Evolutionary conservation across 768 basidiomycete species (phyloP).

Genomic region (Mycena vulgaris): DNA sequence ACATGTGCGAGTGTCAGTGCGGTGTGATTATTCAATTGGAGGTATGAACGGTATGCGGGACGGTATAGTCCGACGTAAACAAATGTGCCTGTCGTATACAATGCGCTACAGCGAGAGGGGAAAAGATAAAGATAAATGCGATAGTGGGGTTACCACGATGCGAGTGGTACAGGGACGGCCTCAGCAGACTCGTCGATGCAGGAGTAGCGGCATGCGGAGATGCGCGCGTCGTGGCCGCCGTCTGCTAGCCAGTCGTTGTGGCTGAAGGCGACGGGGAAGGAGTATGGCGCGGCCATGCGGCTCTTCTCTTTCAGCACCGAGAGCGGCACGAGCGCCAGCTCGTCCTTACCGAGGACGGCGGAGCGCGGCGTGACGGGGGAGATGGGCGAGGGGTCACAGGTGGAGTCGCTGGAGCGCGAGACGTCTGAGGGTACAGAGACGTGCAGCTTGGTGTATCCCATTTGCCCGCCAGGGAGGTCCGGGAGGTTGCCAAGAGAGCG

Average conservation of each 20-base stretch:
- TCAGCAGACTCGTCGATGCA: constrained; percentile 1
- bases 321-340: constrained; percentile 36
- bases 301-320: constrained; percentile 38
- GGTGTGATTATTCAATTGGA: not conserved
- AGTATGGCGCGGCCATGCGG: constrained; percentile 11
- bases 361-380: constrained; percentile 72
- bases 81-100: too few relatives aligned
- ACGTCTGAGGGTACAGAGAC: constrained; percentile 46
- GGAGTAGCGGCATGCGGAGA: constrained; percentile 23
- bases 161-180: not conserved
- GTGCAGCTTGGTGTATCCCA: constrained; percentile 9
- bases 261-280: constrained; percentile 17
- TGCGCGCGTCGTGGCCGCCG: not conserved
- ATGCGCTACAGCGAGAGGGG: too few relatives aligned
- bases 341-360: constrained; percentile 39
- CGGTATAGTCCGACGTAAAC: too few relatives aligned
- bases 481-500: constrained; percentile 41
- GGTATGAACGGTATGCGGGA: not conserved
- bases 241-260: constrained; percentile 26
- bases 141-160: constrained; percentile 17
- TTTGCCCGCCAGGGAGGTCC: not conserved
- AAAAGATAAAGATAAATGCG: too few relatives aligned
- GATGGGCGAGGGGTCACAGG: constrained; percentile 66
- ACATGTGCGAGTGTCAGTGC: not conserved
- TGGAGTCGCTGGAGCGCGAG: constrained; percentile 62